These are phyloP conservation scores for Acanthamoeba triangularis DNA, from an alignment of 208 protist species.

Conservation along the genomic window DNA sequence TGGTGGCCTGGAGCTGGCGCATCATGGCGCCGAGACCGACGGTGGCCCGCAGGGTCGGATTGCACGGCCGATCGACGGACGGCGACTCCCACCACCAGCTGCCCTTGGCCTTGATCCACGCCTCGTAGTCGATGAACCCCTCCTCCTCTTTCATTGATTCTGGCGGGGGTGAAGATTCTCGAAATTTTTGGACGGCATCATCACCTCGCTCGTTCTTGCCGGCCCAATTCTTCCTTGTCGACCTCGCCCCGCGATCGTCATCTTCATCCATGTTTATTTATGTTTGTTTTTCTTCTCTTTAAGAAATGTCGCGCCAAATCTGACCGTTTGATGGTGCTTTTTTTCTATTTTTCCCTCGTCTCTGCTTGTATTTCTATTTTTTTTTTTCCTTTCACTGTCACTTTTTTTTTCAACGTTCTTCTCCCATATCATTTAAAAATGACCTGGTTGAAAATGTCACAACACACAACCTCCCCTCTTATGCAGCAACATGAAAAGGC, in stretches of 20 bases:
- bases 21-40: constrained; percentile 9
- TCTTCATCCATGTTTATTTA: background rate
- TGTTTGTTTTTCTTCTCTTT: too few species aligned
- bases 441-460: too few species aligned
- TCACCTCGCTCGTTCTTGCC: background rate
- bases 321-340: background rate
- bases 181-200: background rate
- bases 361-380: too few species aligned
- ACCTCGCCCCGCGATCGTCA: background rate
- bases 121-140: background rate
- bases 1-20: background rate
- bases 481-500: too few species aligned
- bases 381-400: too few species aligned
- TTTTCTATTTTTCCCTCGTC: background rate
- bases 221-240: too few species aligned
- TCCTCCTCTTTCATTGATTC: background rate
- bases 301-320: background rate
- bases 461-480: too few species aligned
- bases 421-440: too few species aligned
- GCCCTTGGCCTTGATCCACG: background rate
- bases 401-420: too few species aligned
- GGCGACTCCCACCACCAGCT: background rate
- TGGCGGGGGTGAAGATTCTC: background rate
- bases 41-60: background rate
- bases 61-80: constrained; percentile 20